These are phyloP conservation scores for Phytopythium delawarense DNA, from an alignment of 352 stramenopile genomes.

Conservation along the genomic window DNA sequence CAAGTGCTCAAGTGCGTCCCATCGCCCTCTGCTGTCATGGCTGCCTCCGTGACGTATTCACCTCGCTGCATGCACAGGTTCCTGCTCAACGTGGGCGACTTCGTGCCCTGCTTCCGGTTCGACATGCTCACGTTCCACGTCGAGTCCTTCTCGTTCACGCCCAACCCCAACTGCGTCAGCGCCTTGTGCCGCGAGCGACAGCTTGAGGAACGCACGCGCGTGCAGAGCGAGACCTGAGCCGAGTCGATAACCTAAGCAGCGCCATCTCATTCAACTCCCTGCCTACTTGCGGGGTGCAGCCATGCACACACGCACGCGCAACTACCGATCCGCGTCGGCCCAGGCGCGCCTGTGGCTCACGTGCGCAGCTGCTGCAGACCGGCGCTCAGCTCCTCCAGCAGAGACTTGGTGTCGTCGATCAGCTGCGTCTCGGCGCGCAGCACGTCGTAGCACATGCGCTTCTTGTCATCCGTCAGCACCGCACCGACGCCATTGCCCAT, in stretches of 20 bases:
- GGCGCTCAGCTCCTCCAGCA: conserved; percentile 59
- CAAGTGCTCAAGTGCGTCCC: conserved; percentile 26
- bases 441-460: conserved; percentile 81
- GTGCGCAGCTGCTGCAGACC: conserved; percentile 41
- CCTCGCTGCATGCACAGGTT: conserved; percentile 15
- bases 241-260: not conserved
- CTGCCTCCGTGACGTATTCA: no score
- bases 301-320: not conserved
- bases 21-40: conserved; percentile 1
- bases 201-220: conserved; percentile 16
- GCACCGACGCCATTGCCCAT: conserved; percentile 4
- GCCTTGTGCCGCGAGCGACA: conserved; percentile 25
- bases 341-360: conserved; percentile 6
- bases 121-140: conserved; percentile 33
- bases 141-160: conserved; percentile 31
- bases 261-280: not conserved
- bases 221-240: not conserved
- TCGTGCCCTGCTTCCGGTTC: conserved; percentile 36
- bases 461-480: conserved; percentile 62
- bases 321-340: not conserved
- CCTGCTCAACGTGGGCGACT: conserved; percentile 28
- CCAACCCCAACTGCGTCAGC: conserved; percentile 21
- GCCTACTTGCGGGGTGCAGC: not conserved
- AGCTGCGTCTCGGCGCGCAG: conserved; percentile 76
- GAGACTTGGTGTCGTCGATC: conserved; percentile 70